Evolutionary conservation across 2,329 filamentous ascomycete species (phyloP), one percentile per base, ranked within the genome.

Genomic region (Massarina eburnea): DNA sequence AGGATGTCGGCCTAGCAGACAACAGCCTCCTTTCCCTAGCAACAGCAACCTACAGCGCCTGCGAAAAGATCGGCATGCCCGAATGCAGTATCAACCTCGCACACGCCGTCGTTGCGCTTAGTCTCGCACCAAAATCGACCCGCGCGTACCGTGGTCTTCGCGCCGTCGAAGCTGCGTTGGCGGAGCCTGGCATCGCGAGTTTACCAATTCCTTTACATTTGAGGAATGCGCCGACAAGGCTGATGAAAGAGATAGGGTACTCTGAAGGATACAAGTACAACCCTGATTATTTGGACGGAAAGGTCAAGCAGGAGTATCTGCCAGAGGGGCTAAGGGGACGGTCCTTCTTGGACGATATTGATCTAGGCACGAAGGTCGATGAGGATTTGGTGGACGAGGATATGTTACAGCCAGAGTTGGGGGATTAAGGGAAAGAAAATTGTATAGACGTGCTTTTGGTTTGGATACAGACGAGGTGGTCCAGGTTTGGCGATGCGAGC

Each of bases 231-330:
- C 92, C 94, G 0, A 97, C 94, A 1, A 81, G 85, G 55, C 68
- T 97, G 54, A 95, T 99, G 92, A 88, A 91, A 60, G 92, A 96
- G 57, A 74, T 97, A 55, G 92, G 90, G 0, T 95, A 91, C 63
- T 91, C 91, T 0, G 85, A 84, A 39, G 88, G 91, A 66, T 99
- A 99, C 71, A 97, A 97, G 71, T 97, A 99, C 64, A 95, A 95
- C 57, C 94, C 94, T 0, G 89, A 95, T 57, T 99, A 92, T 62
- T 73, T 81, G 40, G 83, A 91, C 49, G 94, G 94, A 0, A 82
- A 75, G 57, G 92, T 97, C 1, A 80, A 77, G 52, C 94, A 99
- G 73, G 87, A 91, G 19, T 99, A 97, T 70, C 71, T 99, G n/a
- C 94, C 94, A 0, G 85, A 89, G 9, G 80, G 81, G 44, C 70